Evolutionary conservation across 129 eudicot genomes (phyloP).

Genomic region (Solidago caesia): DNA sequence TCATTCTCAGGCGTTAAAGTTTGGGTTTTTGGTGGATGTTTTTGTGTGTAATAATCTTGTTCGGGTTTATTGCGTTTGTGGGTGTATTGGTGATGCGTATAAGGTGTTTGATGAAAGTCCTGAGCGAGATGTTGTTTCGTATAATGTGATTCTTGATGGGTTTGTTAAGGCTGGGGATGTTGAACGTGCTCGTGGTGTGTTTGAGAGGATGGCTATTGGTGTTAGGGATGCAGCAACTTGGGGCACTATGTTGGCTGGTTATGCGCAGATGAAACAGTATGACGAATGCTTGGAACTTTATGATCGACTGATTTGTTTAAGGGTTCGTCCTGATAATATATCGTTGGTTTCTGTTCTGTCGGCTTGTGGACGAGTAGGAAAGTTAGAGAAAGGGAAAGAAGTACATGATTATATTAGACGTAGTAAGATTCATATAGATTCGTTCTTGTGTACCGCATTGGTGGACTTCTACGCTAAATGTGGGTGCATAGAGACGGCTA

Average conservation of each 20-base stretch:
- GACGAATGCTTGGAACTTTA: slow-evolving; percentile 52
- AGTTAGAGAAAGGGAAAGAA: slow-evolving; percentile 52
- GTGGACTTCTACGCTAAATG: slow-evolving; percentile 78
- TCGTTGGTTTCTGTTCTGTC: slow-evolving; percentile 62
- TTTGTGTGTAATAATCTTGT: slow-evolving; percentile 60
- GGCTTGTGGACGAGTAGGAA: slow-evolving; percentile 62
- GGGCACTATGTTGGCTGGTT: slow-evolving; percentile 69
- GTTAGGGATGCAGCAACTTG: slow-evolving; percentile 54
- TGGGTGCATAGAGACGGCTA: slow-evolving; percentile 66
- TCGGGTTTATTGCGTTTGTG: slow-evolving; percentile 30
- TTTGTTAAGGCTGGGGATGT: slow-evolving; percentile 52
- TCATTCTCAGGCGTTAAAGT: slow-evolving; percentile 44
- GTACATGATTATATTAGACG: slow-evolving; percentile 41
- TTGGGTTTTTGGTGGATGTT: slow-evolving; percentile 50
- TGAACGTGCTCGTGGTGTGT: slow-evolving; percentile 40
- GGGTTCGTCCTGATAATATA: slow-evolving; percentile 43
- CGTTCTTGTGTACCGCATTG: slow-evolving; percentile 60
- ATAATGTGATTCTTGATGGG: slow-evolving; percentile 67
- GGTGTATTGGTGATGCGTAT: slow-evolving; percentile 37
- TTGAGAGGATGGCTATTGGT: slow-evolving; percentile 52
- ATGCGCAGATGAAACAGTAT: slow-evolving; percentile 44
- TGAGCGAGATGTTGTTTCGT: slow-evolving; percentile 53
- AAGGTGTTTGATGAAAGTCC: slow-evolving; percentile 55
- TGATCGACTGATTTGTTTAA: slow-evolving; percentile 41
- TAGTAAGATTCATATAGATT: slow-evolving; percentile 37